Conservation (phyloP, 805 yeast genomes). For the Yarrowia sp. region DNA sequence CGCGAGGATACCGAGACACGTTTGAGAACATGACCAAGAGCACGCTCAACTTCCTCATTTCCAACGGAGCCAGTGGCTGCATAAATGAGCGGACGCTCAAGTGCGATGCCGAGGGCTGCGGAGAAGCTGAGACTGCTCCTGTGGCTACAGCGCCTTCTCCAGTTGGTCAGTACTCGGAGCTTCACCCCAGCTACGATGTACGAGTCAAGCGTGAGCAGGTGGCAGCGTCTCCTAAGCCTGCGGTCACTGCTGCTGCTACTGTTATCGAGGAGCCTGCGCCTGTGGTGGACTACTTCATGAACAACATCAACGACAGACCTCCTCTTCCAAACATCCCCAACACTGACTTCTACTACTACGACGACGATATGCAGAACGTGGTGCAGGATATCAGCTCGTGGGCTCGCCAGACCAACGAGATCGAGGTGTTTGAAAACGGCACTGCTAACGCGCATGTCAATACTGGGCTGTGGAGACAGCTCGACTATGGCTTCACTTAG, state of each 20-base stretch:
- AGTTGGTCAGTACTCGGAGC: slow-evolving; percentile 19
- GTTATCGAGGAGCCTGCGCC: slow-evolving; percentile 12
- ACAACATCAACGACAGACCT: slow-evolving; percentile 12
- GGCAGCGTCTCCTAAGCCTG: background rate
- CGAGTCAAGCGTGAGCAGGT: slow-evolving; percentile 10
- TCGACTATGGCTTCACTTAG: slow-evolving; percentile 32
- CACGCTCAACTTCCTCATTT: slow-evolving; percentile 29
- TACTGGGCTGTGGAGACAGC: slow-evolving; percentile 28
- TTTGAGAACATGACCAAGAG: slow-evolving; percentile 62
- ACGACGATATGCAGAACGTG: slow-evolving; percentile 35
- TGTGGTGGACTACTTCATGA: slow-evolving; percentile 5
- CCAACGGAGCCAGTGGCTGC: slow-evolving; percentile 14
- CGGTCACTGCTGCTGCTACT: background rate
- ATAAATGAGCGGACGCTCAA: background rate
- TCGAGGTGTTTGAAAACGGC: slow-evolving; percentile 24
- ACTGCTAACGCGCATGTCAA: slow-evolving; percentile 28
- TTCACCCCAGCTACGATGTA: slow-evolving; percentile 15
- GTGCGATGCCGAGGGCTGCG: background rate
- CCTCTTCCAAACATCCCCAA: slow-evolving; percentile 7
- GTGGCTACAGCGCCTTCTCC: background rate
- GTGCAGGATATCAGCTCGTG: slow-evolving; percentile 36
- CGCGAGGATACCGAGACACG: slow-evolving; percentile 60
- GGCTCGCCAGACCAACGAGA: slow-evolving; percentile 30
- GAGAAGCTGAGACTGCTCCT: background rate
- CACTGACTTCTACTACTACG: slow-evolving; percentile 31